A percentile compares a stretch with the other conserved stretches of the same genome.
These are phyloP conservation scores for Ploettnerulaceae sp. DNA, from an alignment of 2,329 filamentous ascomycete species.

Conservation along the genomic window DNA sequence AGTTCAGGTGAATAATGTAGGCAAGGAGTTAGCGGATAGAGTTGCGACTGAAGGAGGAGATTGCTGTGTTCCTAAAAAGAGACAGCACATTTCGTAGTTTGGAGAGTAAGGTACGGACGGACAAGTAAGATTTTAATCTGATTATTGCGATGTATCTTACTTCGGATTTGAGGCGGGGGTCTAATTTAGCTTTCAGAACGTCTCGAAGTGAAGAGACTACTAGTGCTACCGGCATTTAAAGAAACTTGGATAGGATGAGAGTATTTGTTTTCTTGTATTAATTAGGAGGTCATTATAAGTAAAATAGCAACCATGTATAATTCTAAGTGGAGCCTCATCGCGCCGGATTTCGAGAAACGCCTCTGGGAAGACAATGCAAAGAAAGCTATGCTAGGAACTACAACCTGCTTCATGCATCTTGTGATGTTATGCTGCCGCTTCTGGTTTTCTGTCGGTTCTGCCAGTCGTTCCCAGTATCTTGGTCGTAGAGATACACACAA, in stretches of 20 bases:
- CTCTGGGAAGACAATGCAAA: slow-evolving; percentile 4
- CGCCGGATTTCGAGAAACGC: slow-evolving; percentile 17
- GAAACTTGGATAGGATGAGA: background rate
- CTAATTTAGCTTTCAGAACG: no score
- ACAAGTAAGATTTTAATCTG: background rate
- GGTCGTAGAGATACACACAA: background rate
- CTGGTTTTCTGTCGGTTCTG: no score
- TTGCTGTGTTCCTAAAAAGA: slow-evolving; percentile 47
- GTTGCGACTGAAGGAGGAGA: slow-evolving; percentile 45
- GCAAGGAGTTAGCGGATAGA: slow-evolving; percentile 43
- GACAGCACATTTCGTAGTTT: background rate
- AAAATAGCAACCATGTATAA: slow-evolving; percentile 10
- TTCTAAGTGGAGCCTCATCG: slow-evolving; percentile 14
- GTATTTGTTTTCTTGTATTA: slow-evolving; percentile 12
- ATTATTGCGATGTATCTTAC: background rate
- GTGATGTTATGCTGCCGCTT: slow-evolving; percentile 5
- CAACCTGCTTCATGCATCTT: background rate
- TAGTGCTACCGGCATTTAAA: no score
- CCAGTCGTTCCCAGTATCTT: background rate
- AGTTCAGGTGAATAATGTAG: slow-evolving; percentile 9
- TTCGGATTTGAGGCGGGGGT: no score
- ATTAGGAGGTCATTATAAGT: slow-evolving; percentile 11
- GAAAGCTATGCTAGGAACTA: slow-evolving; percentile 7
- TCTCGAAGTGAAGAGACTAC: no score
- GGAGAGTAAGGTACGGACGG: background rate